A percentile compares a stretch with the other conserved stretches of the same genome.
Conservation (phyloP, 192 early-diverging fungal species). For the Geosiphon pyriformis region DNA sequence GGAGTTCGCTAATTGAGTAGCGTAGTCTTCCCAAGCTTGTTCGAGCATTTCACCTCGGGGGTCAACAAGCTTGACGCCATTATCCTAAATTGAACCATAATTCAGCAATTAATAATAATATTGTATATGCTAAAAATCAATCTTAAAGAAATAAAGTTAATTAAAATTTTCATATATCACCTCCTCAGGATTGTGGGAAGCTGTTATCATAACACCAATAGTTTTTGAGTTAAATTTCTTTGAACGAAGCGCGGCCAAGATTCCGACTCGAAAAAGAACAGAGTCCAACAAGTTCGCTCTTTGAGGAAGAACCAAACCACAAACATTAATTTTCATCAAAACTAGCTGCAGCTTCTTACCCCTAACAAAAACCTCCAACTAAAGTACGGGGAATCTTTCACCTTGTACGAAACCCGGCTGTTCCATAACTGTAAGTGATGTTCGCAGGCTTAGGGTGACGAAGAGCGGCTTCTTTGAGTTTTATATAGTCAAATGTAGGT, state of each 20-base stretch:
- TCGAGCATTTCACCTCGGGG: slow-evolving; percentile 98
- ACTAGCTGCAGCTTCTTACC: background rate
- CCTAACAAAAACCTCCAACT: background rate
- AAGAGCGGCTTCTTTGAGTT: slow-evolving; percentile 44
- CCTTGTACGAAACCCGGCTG: slow-evolving; percentile 96
- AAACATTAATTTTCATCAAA: slow-evolving; percentile 1
- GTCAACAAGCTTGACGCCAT: slow-evolving; percentile 98
- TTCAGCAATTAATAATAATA: too few relatives aligned
- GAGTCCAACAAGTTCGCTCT: slow-evolving; percentile 86
- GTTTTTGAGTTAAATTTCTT: slow-evolving; percentile 74
- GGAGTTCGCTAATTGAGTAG: slow-evolving; percentile 86
- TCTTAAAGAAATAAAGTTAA: background rate
- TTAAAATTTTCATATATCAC: slow-evolving; percentile 35
- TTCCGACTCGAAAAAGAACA: slow-evolving; percentile 87
- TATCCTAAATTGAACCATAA: slow-evolving; percentile 58
- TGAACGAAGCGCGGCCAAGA: slow-evolving; percentile 88
- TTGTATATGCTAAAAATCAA: background rate
- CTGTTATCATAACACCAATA: slow-evolving; percentile 98
- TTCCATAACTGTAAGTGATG: slow-evolving; percentile 79
- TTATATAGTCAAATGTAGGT: slow-evolving; percentile 34
- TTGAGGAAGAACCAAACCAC: slow-evolving; percentile 7
- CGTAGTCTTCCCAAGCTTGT: slow-evolving; percentile 91
- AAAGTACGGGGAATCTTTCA: slow-evolving; percentile 35
- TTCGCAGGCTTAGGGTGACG: slow-evolving; percentile 66
- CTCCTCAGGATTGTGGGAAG: slow-evolving; percentile 93